These are phyloP conservation scores for Pseudocercospora pini-densiflorae DNA, from an alignment of 2,329 filamentous ascomycete genomes.

Conservation along the genomic window DNA sequence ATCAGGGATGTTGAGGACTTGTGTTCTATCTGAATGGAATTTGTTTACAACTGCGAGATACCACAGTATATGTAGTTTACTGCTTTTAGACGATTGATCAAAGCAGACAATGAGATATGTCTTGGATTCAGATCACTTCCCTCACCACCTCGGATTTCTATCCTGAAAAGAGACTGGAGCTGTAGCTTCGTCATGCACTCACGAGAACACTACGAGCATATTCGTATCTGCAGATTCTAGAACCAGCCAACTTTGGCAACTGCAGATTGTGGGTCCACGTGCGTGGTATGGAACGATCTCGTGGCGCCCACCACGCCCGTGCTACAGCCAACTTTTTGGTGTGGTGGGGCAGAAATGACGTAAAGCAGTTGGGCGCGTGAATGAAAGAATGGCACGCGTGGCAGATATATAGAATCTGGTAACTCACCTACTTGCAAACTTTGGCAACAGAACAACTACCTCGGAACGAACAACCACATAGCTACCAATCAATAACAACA, in stretches of 20 bases:
- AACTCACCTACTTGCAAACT: neutral
- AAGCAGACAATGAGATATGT: neutral
- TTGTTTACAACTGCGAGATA: conserved; percentile 1
- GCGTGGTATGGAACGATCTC: neutral
- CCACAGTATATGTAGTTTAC: neutral
- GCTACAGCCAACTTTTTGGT: no score
- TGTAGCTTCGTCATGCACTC: neutral
- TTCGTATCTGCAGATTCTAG: neutral
- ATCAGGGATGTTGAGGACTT: neutral
- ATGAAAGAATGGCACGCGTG: neutral
- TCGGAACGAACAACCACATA: neutral
- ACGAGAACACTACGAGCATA: neutral
- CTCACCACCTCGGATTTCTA: neutral
- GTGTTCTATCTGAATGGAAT: neutral
- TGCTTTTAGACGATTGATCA: neutral
- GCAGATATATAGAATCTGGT: neutral
- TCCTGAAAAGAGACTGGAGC: neutral
- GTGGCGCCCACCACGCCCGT: no score
- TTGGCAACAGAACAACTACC: neutral
- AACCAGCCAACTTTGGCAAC: no score
- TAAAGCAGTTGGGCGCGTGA: neutral
- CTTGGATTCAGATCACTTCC: neutral
- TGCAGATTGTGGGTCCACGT: neutral
- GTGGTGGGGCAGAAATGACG: neutral
- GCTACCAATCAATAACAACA: neutral